Conservation (phyloP, 2,329 filamentous ascomycete genomes). For the Diaporthe velutina region DNA sequence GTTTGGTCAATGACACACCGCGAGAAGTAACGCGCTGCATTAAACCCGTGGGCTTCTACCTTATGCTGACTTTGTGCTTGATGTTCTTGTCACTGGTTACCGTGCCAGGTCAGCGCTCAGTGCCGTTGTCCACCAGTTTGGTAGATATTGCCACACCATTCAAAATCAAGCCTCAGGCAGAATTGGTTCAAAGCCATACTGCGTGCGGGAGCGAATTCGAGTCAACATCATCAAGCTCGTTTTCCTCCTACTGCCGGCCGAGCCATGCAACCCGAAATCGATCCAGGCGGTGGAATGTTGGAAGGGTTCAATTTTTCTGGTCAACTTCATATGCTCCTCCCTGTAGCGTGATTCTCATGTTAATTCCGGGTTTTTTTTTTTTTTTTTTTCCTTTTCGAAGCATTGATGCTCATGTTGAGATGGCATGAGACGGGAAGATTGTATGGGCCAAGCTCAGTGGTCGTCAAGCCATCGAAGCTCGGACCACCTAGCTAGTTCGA, state of each 20-base stretch:
- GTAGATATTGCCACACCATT: too few species aligned
- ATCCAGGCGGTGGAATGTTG: neutral
- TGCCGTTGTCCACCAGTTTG: neutral
- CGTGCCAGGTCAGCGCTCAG: neutral
- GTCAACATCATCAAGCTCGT: neutral
- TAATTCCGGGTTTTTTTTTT: neutral
- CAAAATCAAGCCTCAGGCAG: rapidly evolving
- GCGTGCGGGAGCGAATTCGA: neutral
- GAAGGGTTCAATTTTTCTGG: neutral
- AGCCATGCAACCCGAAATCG: neutral
- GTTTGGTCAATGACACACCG: neutral
- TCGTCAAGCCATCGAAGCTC: neutral
- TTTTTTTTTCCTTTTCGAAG: too few species aligned
- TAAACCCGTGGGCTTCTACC: neutral
- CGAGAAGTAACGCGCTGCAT: neutral
- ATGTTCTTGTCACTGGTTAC: too few species aligned
- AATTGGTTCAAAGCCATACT: too few species aligned
- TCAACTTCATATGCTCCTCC: too few species aligned
- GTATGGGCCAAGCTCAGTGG: neutral
- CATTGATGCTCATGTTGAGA: neutral
- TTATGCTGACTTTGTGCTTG: neutral
- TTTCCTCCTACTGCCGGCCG: neutral
- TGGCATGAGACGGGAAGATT: neutral
- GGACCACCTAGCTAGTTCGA: conserved; percentile 22
- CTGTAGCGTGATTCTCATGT: neutral